phyloP scores from a whole-genome alignment of 2,329 filamentous ascomycete species.

The Cladosporium cucumerinum region DNA sequence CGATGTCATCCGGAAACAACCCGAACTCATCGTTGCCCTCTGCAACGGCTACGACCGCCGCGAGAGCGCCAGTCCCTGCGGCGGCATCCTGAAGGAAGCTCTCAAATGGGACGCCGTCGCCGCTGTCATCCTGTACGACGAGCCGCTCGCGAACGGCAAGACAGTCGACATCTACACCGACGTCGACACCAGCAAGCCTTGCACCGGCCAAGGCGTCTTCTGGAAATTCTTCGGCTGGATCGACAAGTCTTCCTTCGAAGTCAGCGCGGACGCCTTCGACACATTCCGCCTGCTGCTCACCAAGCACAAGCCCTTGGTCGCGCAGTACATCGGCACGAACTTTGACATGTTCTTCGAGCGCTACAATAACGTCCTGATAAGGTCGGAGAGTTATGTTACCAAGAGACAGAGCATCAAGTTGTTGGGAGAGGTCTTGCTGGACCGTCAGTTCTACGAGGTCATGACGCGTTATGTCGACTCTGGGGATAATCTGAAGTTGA shows the following conservation, averaged over 20 bases:
- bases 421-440: conserved; percentile 87
- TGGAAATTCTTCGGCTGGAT: conserved; percentile 99
- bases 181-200: conserved; percentile 71
- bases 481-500: conserved; percentile 93
- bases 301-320: conserved; percentile 86
- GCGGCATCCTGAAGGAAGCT: conserved; percentile 83
- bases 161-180: conserved; percentile 62
- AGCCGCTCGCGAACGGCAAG: conserved; percentile 60
- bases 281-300: conserved; percentile 94
- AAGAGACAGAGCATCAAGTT: conserved; percentile 98
- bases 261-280: conserved; percentile 94
- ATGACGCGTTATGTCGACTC: conserved; percentile 97
- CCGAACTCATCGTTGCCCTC: conserved; percentile 81
- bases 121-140: conserved; percentile 88
- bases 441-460: conserved; percentile 93
- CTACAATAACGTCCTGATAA: conserved; percentile 83
- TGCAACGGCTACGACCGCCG: conserved; percentile 87
- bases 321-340: conserved; percentile 81
- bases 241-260: conserved; percentile 92
- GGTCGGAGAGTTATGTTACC: conserved; percentile 94
- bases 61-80: conserved; percentile 87
- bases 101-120: conserved; percentile 88
- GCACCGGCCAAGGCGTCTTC: conserved; percentile 81
- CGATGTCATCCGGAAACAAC: conserved; percentile 81
- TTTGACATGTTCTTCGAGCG: conserved; percentile 89